Base-by-base conservation (phyloP, 306 rosid genomes). In the Castanea sativa region DNA sequence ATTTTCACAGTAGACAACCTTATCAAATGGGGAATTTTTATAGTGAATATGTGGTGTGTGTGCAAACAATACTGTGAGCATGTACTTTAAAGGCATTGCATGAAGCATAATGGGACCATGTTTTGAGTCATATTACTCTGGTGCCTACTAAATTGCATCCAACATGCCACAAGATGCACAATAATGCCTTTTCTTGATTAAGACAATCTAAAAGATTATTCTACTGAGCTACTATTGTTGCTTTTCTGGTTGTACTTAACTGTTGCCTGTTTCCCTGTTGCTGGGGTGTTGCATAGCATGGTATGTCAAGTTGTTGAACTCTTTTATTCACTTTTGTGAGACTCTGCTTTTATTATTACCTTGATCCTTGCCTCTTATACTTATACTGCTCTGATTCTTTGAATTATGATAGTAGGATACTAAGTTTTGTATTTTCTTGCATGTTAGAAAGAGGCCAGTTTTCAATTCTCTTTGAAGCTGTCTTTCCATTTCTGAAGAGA, bases 401-500 rank as follows among this genome's bases (percentile, higher is more conserved):
- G 5, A 8, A 19, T 35, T 19, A 35, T 33, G 25, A 19, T 59
- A 19, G 32, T 79, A 51, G 41, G 71, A 75, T 65, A 71, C 76
- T 77, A 75, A 74, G 73, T 81, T 41, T 68, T 79, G 57, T 25
- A 67, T 73, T 15, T 74, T 70, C 20, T 45, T 80, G 15, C 60
- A 56, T 79, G 49, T 61, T 87, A 81, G 82, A 76, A 81, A 82
- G 87, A 83, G 84, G 79, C 67, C 85, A 76, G 71, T 75, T 82
- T 79, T 74, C 82, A 71, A 77, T 83, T 9, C 49, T 90, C 55
- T 89, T 92, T 82, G 89, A 90, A 83, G 75, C 60, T 76, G 29
- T 73, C 72, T 90, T 77, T 78, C 93, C 94, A 63, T 18, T 89
- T 67, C 75, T 95, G 78, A 95, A 90, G 89, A 73, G 84, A 55